Percentiles rank a stretch among this genome's conserved stretches.
phyloP scores from a whole-genome alignment of 345 rosid species.

The Nasturtium officinale region DNA sequence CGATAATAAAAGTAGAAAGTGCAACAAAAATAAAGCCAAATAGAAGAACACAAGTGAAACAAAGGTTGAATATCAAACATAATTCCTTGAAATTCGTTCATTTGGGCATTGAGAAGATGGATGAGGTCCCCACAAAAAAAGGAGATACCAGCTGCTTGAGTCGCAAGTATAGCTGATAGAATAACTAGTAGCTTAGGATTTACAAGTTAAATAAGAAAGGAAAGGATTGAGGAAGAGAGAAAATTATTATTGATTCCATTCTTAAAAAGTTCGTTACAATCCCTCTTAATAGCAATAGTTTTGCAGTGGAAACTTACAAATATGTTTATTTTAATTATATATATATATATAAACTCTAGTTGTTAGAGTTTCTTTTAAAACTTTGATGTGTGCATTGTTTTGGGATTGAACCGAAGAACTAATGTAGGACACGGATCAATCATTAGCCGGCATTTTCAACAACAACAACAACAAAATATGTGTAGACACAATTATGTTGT shows the following conservation, averaged over 20 bases:
- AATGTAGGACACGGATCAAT: conserved; percentile 13
- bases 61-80: no score
- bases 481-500: conserved; percentile 21
- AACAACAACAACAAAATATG: conserved; percentile 22
- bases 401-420: not conserved
- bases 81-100: no score
- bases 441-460: conserved; percentile 20
- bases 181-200: no score
- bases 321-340: not conserved
- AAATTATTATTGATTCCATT: not conserved
- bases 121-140: no score
- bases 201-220: conserved; percentile 1
- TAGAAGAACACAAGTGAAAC: no score
- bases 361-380: not conserved
- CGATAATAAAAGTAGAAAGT: no score
- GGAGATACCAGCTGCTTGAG: no score
- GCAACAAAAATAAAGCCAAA: no score
- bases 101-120: no score
- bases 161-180: no score
- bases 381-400: not conserved
- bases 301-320: not conserved
- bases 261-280: not conserved
- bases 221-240: not conserved
- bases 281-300: not conserved
- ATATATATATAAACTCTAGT: not conserved